Evolutionary conservation across 2,329 filamentous ascomycete species (phyloP).

Genomic region (Fusarium sp.): DNA sequence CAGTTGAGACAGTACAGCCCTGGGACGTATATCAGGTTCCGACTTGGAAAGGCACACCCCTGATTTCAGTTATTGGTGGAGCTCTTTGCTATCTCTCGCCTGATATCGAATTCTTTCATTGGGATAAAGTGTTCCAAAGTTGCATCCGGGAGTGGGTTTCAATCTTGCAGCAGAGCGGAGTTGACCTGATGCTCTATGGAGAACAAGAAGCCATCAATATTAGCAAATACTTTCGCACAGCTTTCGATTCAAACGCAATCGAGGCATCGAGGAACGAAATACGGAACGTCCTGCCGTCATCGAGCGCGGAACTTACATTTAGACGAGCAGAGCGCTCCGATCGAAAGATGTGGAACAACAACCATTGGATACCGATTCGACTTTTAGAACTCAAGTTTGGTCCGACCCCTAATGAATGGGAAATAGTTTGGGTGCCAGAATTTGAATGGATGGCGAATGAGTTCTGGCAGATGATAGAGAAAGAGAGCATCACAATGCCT

Average conservation of each 20-base stretch:
- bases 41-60: conserved; percentile 38
- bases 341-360: neutral
- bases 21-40: conserved; percentile 43
- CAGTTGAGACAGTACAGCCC: conserved; percentile 30
- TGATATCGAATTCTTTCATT: conserved; percentile 1
- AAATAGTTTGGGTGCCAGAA: conserved; percentile 41
- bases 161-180: conserved; percentile 18
- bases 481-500: conserved; percentile 31
- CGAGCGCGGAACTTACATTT: neutral
- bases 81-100: conserved; percentile 42
- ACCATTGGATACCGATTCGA: conserved; percentile 43
- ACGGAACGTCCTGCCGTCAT: conserved; percentile 2
- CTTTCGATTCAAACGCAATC: conserved; percentile 37
- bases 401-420: conserved; percentile 25
- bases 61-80: conserved; percentile 44
- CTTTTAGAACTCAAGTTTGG: conserved; percentile 37
- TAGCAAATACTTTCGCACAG: neutral
- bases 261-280: conserved; percentile 2
- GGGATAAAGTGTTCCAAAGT: conserved; percentile 37
- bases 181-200: conserved; percentile 44
- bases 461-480: conserved; percentile 44
- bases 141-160: conserved; percentile 32
- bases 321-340: neutral
- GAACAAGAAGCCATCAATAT: conserved; percentile 1
- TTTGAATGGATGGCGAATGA: conserved; percentile 44